Evolutionary conservation across 768 basidiomycete species (phyloP), one percentile per base, ranked within the genome.

Genomic region (Lanmaoa rubissima): DNA sequence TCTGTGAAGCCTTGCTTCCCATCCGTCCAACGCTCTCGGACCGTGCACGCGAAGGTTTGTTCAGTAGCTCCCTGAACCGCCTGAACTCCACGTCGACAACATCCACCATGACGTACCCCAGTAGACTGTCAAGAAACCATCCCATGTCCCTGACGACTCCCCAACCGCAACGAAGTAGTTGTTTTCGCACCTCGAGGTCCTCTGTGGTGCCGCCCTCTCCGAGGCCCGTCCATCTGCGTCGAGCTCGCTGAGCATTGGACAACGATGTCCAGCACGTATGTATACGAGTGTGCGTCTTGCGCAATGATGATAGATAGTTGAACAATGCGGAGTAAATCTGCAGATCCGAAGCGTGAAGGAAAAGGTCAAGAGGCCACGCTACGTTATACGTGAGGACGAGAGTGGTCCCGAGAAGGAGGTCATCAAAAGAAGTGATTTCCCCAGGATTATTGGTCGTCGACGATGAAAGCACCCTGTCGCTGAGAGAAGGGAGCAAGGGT

Each of bases 331-430:
- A 83, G 64, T 97, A 96, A 36, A 84, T 79, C 17, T 82, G 76
- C 19, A 95, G 76, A 63, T 93, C 91, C 0, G 84, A 76, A 21
- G 85, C 76, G 51, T 91, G 85, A 24, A 97, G 82, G 74, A 96
- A 95, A 45, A 96, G 82, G 68, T 95, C 92, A 41, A 96, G 79
- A 0, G 94, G 94, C 92, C 92, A 97, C 0, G 86, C 73, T 24
- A 94, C 84, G 17, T 71, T 75, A 69, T 92, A 94, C 7, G 79
- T 80, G 19, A 96, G 77, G 2, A 79, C 73, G 32, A 94, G 75
- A 0, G 88, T 84, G 1, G 90, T 91, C 16, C 94, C 94, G 39
- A 97, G 81, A 4, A 96, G 78, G 53, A 87, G 79, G 49, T 88
- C 85, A 52, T 84, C 84, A 69, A 94, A 92, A 11, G 81, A 68